Percentiles rank a stretch among this genome's conserved stretches.
Evolutionary conservation across 257 asterid genomes (phyloP).

Genomic region (Leptodermis oblonga): DNA sequence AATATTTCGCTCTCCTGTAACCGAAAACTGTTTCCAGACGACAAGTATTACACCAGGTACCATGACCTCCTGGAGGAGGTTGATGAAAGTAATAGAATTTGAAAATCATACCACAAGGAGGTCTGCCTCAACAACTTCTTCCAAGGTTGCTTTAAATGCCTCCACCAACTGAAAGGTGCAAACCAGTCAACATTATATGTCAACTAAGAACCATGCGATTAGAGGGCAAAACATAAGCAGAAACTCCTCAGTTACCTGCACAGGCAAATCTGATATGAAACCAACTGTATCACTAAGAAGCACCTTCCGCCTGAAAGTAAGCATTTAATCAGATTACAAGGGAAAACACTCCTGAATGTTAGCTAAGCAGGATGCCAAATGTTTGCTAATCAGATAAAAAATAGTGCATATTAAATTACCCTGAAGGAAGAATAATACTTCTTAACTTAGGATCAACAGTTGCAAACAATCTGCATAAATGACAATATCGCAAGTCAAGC

Average conservation of each 20-base stretch:
- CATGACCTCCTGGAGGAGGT: neutral
- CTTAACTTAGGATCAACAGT: constrained; percentile 94
- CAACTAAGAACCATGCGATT: neutral
- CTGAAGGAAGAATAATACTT: constrained; percentile 83
- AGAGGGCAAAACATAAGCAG: neutral
- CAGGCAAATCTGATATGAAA: constrained; percentile 90
- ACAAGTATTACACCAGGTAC: neutral
- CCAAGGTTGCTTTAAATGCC: constrained; percentile 95
- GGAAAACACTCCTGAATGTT: neutral
- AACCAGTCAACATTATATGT: constrained; percentile 12
- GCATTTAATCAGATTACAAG: constrained; percentile 18
- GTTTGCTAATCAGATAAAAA: neutral
- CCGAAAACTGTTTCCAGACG: neutral
- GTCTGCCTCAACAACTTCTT: constrained; percentile 97
- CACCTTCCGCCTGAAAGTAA: constrained; percentile 70
- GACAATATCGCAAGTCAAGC: constrained; percentile 22
- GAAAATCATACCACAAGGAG: constrained; percentile 77
- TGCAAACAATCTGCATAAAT: constrained; percentile 79
- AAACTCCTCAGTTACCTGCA: constrained; percentile 56
- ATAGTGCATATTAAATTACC: constrained; percentile 33
- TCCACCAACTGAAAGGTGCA: constrained; percentile 72
- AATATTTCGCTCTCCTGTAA: neutral
- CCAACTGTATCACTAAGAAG: constrained; percentile 98
- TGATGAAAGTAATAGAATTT: neutral
- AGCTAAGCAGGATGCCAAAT: neutral